Evolutionary conservation across 306 rosid genomes (phyloP), one percentile per base, ranked within the genome.

Genomic region (Quercus aquifolioides): DNA sequence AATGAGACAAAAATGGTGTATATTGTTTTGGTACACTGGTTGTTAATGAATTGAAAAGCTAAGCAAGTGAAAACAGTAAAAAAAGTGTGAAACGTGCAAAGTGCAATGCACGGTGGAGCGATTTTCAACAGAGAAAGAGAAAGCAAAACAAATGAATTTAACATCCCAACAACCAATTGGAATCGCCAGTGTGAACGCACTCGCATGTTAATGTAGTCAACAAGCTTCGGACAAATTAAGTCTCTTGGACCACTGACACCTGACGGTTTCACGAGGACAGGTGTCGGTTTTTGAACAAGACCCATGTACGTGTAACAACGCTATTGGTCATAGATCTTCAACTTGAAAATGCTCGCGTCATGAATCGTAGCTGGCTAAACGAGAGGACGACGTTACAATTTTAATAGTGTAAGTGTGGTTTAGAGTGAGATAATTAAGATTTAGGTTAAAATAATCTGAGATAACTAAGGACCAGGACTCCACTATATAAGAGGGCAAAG

Each of bases 161-260:
- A 30, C 35, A 7, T 28, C 2, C 20, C 31, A 28, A 3, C 21
- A 33, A 67, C 51, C 71, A 19, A 3, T 8, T 1, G 9, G 52
- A 25, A 14, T n/a, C 15, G 79, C 3, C 30, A 74, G 86, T 87
- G 73, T 60, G 86, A 81, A 87, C 91, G 83, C 90, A 73, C 87
- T 71, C 62, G 15, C 11, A 30, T 10, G 54, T 2, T 41, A 19
- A 69, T 1, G 6, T 15, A 74, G 90, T 84, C 90, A 86, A 91
- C 82, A 87, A 65, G 30, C 46, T 46, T 18, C 31, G 30, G 79
- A 55, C 76, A 76, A 63, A 62, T 20, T 1, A 76, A 80, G 5
- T 54, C 3, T n/a, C 21, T 72, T 67, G 84, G 38, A 12, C 41
- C 31, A 87, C 93, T 15, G 89, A 73, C 90, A 84, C n/a, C 74